These are phyloP conservation scores for Meyerozyma athensensis DNA, from an alignment of 1,139 yeast genomes.

Conservation along the genomic window DNA sequence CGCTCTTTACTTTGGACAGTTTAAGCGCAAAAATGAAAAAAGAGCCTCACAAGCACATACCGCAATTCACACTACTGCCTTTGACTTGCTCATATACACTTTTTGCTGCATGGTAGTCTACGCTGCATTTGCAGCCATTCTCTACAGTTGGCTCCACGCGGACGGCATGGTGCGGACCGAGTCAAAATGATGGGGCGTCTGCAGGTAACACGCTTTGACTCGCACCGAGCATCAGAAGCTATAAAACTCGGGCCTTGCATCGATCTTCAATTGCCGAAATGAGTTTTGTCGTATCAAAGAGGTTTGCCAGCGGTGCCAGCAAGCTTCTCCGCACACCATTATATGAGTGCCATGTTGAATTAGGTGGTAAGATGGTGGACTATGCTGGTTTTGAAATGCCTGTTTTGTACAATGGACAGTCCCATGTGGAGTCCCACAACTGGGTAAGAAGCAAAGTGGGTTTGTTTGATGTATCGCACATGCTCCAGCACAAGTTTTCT, in stretches of 20 bases:
- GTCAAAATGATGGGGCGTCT: not conserved
- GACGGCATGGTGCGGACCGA: not conserved
- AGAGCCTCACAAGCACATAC: not conserved
- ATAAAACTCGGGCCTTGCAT: not conserved
- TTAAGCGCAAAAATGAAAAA: not conserved
- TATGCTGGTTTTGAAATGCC: slow-evolving; percentile 97
- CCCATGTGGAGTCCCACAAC: slow-evolving; percentile 87
- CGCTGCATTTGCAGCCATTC: not conserved
- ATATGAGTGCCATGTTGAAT: slow-evolving; percentile 68
- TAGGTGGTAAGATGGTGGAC: slow-evolving; percentile 89
- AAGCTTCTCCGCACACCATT: slow-evolving; percentile 54
- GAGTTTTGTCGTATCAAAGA: not conserved
- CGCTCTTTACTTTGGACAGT: not conserved
- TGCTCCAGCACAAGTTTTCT: slow-evolving; percentile 79
- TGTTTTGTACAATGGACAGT: slow-evolving; percentile 72
- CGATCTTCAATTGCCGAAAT: not conserved
- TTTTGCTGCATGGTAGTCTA: not conserved
- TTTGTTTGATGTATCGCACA: slow-evolving; percentile 92
- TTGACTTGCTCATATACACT: not conserved
- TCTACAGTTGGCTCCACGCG: not conserved
- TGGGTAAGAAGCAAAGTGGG: slow-evolving; percentile 93
- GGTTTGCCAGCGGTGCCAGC: slow-evolving; percentile 5
- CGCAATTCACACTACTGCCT: not conserved
- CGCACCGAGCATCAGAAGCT: not conserved
- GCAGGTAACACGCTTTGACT: not conserved